Base-by-base conservation (phyloP, 495 filamentous ascomycete species). In the Chaetomium fimeti region DNA sequence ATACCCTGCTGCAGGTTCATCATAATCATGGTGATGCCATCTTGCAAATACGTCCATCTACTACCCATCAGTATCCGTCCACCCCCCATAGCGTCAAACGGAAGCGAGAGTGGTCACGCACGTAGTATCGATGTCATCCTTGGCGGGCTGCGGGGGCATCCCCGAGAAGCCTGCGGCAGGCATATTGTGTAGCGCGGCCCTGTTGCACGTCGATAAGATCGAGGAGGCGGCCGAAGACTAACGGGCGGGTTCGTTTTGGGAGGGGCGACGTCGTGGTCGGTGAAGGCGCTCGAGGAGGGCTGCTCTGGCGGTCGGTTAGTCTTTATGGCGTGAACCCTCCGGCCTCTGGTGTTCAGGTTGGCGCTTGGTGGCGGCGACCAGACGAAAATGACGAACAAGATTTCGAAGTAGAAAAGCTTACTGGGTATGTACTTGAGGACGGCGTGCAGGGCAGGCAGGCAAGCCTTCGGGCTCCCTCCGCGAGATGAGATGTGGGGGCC, bases 1-100 rank as follows among this genome's bases (percentile, higher is more conserved):
- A 99, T 87, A 40, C 94, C 94, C 57, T 91, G 89, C 67, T 92
- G 89, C 43, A 98, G 81, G 71, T 93, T 89, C 63, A 82, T 84
- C 94, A 99, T 99, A 68, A 99, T 95, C 72, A 87, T 89, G 63
- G 91, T 85, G 63, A 99, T 89, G 49, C 93, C 93, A 40, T 79
- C 78, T 77, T 98, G 90, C 60, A 99, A 76, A 78, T 93, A 97
- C 22, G 80, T 78, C 94, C 94, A 99, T 76, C 91, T 94, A 64
- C 53, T 66, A 57, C 42, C 63, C 45, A 67, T 74, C 64, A 75
- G 76, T 25, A 36, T 49, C 20, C 24, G 51, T 3, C 28, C 12
- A 15, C 45, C 27, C 9, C 27, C 18, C 22, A 43, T 16, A 43
- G 16, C 22, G 45, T 25, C 22, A 13, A 18, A 25, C 42, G 40